These are phyloP conservation scores for Chrysanthemum lavandulifolium DNA, from an alignment of 129 eudicot genomes.

Conservation along the genomic window DNA sequence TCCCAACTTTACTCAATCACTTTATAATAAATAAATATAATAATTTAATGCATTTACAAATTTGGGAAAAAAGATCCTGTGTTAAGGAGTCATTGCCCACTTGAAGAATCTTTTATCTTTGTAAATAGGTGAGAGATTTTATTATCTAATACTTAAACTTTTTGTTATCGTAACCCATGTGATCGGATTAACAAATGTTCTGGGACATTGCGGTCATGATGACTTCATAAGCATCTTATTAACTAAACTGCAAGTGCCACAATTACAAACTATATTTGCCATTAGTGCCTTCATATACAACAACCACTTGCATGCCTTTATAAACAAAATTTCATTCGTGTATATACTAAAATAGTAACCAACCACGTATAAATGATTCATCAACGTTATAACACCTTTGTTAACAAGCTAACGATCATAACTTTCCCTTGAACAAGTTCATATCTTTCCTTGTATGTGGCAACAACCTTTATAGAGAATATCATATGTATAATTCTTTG, in stretches of 20 bases:
- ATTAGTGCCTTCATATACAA: conserved; percentile 10
- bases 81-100: neutral
- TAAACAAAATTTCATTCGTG: neutral
- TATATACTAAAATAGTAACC: too few relatives aligned
- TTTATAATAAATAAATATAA: neutral
- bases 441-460: too few relatives aligned
- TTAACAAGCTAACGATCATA: too few relatives aligned
- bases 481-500: too few relatives aligned
- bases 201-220: too few relatives aligned
- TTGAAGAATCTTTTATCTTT: neutral
- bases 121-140: neutral
- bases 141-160: neutral
- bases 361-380: too few relatives aligned
- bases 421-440: too few relatives aligned
- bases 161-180: conserved; percentile 8
- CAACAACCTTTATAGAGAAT: too few relatives aligned
- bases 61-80: neutral
- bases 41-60: neutral
- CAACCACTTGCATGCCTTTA: neutral
- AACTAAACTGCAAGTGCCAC: conserved; percentile 4
- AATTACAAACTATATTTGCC: neutral
- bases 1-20: conserved; percentile 19
- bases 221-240: neutral
- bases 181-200: neutral
- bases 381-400: too few relatives aligned